phyloP scores from a whole-genome alignment of 768 basidiomycete genomes.

The Tylopilus balloui region DNA sequence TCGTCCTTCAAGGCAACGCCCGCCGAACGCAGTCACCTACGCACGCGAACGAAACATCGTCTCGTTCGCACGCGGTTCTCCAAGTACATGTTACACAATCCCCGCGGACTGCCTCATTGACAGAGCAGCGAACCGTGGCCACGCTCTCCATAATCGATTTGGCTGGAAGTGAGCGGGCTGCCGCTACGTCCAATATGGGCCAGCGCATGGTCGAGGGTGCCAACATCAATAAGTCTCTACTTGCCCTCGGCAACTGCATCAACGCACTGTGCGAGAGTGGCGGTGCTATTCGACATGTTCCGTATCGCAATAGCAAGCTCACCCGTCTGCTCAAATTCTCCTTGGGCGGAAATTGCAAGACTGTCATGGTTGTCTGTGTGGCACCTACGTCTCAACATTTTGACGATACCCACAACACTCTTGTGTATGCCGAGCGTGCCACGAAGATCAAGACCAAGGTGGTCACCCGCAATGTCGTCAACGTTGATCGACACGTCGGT shows the following conservation, averaged over 20 bases:
- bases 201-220: slow-evolving; percentile 98
- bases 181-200: slow-evolving; percentile 95
- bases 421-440: slow-evolving; percentile 95
- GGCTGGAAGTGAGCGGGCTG: slow-evolving; percentile 94
- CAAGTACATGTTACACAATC: slow-evolving; percentile 91
- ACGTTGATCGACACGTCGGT: slow-evolving; percentile 91
- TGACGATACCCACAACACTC: slow-evolving; percentile 98
- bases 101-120: slow-evolving; percentile 78
- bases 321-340: slow-evolving; percentile 97
- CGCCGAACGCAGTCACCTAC: slow-evolving; percentile 91
- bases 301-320: slow-evolving; percentile 97
- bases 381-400: slow-evolving; percentile 94
- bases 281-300: slow-evolving; percentile 82
- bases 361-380: slow-evolving; percentile 98
- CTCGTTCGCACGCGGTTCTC: slow-evolving; percentile 95
- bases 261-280: slow-evolving; percentile 96
- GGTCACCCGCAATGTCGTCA: slow-evolving; percentile 90
- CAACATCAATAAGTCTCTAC: slow-evolving; percentile 97
- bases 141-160: slow-evolving; percentile 97
- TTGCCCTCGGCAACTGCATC: slow-evolving; percentile 97
- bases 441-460: slow-evolving; percentile 99
- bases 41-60: slow-evolving; percentile 94
- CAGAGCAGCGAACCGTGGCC: slow-evolving; percentile 78
- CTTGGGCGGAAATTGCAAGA: slow-evolving; percentile 97
- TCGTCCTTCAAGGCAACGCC: slow-evolving; percentile 84